These are phyloP conservation scores for Phycomyces blakesleeanus DNA, from an alignment of 192 early-diverging fungal genomes.

Conservation along the genomic window DNA sequence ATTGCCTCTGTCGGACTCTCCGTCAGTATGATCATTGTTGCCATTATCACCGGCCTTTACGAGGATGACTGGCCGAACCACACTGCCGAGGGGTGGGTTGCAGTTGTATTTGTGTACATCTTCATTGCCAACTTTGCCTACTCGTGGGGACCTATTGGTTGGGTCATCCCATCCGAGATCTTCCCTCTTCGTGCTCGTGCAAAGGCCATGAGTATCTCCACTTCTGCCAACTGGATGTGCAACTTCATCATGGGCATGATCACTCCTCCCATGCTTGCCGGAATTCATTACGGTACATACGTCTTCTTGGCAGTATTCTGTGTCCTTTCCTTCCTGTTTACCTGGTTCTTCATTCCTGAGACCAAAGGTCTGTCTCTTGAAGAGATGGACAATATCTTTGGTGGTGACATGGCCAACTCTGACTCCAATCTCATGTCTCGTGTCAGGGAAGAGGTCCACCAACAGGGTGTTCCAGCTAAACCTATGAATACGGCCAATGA, in stretches of 20 bases:
- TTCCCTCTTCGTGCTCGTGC: constrained; percentile 72
- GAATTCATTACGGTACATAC: constrained; percentile 50
- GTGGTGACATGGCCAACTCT: constrained; percentile 24
- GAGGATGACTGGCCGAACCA: constrained; percentile 29
- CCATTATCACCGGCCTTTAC: constrained; percentile 39
- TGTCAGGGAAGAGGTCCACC: constrained; percentile 10
- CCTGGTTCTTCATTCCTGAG: constrained; percentile 64
- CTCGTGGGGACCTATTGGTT: constrained; percentile 56
- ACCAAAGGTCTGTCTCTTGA: constrained; percentile 60
- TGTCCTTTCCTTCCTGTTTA: constrained; percentile 43
- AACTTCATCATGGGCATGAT: constrained; percentile 69
- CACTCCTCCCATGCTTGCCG: constrained; percentile 58
- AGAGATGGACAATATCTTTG: constrained; percentile 75
- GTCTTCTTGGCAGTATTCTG: constrained; percentile 59
- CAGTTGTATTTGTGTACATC: constrained; percentile 63
- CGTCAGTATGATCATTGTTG: constrained; percentile 31
- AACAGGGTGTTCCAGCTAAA: too few relatives aligned
- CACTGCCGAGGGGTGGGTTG: constrained; percentile 21
- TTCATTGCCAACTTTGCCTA: constrained; percentile 70
- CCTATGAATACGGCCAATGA: too few relatives aligned
- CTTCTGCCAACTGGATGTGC: constrained; percentile 80
- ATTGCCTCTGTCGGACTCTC: constrained; percentile 47
- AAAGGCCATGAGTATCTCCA: constrained; percentile 72
- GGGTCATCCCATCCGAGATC: constrained; percentile 66
- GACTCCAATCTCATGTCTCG: constrained; percentile 19